Evolutionary conservation across 805 yeast species (phyloP), one percentile per base, ranked within the genome.

Genomic region (Yamadazyma ubonensis): DNA sequence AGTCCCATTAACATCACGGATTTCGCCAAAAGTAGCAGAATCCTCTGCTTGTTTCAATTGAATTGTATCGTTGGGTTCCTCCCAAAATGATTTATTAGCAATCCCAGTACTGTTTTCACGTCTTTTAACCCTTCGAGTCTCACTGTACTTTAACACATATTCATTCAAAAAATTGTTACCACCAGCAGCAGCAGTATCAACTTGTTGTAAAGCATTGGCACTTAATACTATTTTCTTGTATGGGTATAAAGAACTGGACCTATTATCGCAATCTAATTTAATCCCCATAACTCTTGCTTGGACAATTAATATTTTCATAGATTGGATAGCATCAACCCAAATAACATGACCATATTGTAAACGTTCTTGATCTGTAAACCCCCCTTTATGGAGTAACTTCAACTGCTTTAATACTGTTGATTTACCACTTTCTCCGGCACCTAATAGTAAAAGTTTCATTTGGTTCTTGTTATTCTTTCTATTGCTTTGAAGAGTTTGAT

Each of bases 361-460:
- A 38, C 96, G 71, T 59, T 93, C 98, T 46, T 80, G 84, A 36
- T 75, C 76, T 1, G 85, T 70, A 64, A 91, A 93, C 2, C 96
- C 95, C 31, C 85, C 83, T 44, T 87, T 85, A 58, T 93, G 97
- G 29, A 89, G 61, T 12, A 93, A 70, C 51, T 85, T 79, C 79
- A 90, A 75, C 58, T 90, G 97, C 60, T 90, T 90, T 49, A 90
- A 65, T 5, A 90, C 96, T 0, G 98, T 90, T 2, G 96, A 85
- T 58, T 90, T 90, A 5, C 98, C 97, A 37, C 91, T 81, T 57
- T 90, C 98, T 4, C 97, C 98, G 0, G 98, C 86, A 29, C 98
- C 96, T 25, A 89, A 64, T n/a, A 91, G 68, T 28, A 91, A 62
- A 45, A 91, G 68, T 57, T 83, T 87, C 25, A 83, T 74, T 49